Conservation (phyloP, 1,284 basidiomycete species). For the Apiotrichum montevideense region DNA sequence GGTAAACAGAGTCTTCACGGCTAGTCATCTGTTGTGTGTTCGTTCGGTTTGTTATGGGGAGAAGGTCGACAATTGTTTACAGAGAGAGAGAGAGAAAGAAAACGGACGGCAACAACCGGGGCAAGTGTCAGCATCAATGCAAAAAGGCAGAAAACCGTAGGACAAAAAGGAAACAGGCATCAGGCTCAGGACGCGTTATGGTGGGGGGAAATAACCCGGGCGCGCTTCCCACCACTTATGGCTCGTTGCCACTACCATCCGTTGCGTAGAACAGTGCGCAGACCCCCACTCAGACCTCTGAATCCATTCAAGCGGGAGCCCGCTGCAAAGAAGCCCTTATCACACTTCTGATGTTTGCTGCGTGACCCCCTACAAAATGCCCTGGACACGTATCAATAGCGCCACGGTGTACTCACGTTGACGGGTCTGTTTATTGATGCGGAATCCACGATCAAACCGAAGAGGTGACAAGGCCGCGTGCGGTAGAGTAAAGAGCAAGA, state of each 20-base stretch:
- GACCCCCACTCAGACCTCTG: no score
- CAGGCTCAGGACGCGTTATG: no score
- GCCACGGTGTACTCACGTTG: neutral
- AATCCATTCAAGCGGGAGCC: no score
- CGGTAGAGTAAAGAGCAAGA: neutral
- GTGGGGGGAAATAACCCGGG: no score
- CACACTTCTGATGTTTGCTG: no score
- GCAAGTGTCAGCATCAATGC: neutral
- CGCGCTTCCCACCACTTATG: no score
- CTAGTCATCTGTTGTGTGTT: constrained; percentile 58
- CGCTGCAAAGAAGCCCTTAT: no score
- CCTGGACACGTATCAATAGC: constrained; percentile 2
- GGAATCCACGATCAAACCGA: neutral
- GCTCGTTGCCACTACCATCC: no score
- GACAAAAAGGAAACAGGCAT: no score
- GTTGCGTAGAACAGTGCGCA: no score
- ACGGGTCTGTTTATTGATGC: neutral
- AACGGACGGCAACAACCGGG: neutral
- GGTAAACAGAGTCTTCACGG: constrained; percentile 96
- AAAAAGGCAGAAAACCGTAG: neutral
- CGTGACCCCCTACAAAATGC: neutral
- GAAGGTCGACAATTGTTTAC: neutral
- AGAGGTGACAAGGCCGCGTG: neutral
- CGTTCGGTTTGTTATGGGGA: neutral
- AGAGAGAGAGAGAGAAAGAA: neutral